Conservation (phyloP, 2,329 filamentous ascomycete species). For the Aspergillus eucalypticola region DNA sequence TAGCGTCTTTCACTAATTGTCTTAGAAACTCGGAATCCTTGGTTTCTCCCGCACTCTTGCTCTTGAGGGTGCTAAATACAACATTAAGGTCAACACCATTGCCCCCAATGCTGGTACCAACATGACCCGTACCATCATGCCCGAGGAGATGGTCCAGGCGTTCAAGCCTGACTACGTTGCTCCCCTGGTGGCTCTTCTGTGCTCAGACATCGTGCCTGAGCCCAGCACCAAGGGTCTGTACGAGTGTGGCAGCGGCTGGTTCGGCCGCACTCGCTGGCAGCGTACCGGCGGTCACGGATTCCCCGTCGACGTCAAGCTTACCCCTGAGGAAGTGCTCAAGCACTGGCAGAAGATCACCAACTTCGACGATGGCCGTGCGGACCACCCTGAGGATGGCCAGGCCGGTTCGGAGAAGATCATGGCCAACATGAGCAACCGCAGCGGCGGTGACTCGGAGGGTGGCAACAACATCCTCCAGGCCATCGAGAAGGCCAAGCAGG, state of each 20-base stretch:
- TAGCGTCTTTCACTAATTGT: slow-evolving; percentile 7
- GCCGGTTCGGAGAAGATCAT: slow-evolving; percentile 77
- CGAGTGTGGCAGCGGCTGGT: slow-evolving; percentile 94
- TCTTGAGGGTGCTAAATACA: slow-evolving; percentile 92
- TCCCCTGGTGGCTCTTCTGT: slow-evolving; percentile 84
- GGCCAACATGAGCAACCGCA: slow-evolving; percentile 82
- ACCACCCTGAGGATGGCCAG: slow-evolving; percentile 77
- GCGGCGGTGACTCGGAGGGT: slow-evolving; percentile 40
- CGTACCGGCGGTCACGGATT: slow-evolving; percentile 85
- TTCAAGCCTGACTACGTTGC: slow-evolving; percentile 99
- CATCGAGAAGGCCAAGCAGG: slow-evolving; percentile 74
- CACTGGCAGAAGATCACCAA: slow-evolving; percentile 76
- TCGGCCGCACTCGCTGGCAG: slow-evolving; percentile 91
- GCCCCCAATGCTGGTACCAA: slow-evolving; percentile 94
- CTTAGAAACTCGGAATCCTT: slow-evolving; percentile 83
- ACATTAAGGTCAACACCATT: slow-evolving; percentile 97
- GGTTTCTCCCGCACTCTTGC: slow-evolving; percentile 93
- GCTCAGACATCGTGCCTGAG: slow-evolving; percentile 80
- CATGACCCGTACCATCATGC: slow-evolving; percentile 92
- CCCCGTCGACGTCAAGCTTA: slow-evolving; percentile 79
- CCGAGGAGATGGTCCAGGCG: slow-evolving; percentile 95
- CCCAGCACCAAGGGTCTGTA: slow-evolving; percentile 83
- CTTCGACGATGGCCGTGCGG: slow-evolving; percentile 84
- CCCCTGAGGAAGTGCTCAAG: slow-evolving; percentile 78
- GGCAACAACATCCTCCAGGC: slow-evolving; percentile 69